Conservation (phyloP, 164 flowering plant genomes). For the Macadamia tetraphylla region DNA sequence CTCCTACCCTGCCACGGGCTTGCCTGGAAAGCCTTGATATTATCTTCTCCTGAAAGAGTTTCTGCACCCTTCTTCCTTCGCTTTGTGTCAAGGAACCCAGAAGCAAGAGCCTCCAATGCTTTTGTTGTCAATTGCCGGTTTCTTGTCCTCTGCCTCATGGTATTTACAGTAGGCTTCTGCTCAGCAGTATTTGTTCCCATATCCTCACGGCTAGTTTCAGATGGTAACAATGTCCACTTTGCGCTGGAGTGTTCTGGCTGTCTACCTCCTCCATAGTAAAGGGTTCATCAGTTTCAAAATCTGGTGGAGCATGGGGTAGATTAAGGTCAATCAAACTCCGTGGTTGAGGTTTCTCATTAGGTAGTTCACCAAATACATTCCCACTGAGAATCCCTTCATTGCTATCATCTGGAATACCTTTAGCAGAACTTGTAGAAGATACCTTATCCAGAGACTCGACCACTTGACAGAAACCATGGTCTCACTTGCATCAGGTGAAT, state of each 20-base stretch:
- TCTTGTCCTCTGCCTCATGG: constrained; percentile 63
- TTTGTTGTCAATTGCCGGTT: constrained; percentile 51
- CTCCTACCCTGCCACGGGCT: constrained; percentile 16
- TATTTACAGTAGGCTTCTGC: constrained; percentile 21
- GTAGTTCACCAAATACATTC: constrained; percentile 9
- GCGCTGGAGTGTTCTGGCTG: constrained; percentile 9
- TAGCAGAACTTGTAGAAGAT: constrained; percentile 13
- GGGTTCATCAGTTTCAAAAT: constrained; percentile 11
- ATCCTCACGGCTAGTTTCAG: constrained; percentile 9
- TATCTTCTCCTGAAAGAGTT: not conserved
- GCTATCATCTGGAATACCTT: constrained; percentile 24
- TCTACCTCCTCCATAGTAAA: constrained; percentile 1
- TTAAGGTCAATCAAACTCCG: constrained; percentile 23
- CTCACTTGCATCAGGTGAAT: constrained; percentile 16
- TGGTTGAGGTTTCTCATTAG: constrained; percentile 19
- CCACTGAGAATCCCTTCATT: constrained; percentile 13
- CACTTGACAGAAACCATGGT: constrained; percentile 6
- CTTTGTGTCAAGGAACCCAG: constrained; percentile 36
- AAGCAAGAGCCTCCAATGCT: constrained; percentile 65
- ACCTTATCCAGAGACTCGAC: constrained; percentile 22
- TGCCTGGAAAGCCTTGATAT: constrained; percentile 28
- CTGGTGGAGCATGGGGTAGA: constrained; percentile 20
- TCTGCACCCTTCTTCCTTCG: constrained; percentile 27
- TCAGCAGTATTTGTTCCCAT: constrained; percentile 16
- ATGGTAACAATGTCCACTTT: constrained; percentile 8